These are phyloP conservation scores for Knufia petricola DNA, from an alignment of 2,329 filamentous ascomycete genomes.

Conservation along the genomic window DNA sequence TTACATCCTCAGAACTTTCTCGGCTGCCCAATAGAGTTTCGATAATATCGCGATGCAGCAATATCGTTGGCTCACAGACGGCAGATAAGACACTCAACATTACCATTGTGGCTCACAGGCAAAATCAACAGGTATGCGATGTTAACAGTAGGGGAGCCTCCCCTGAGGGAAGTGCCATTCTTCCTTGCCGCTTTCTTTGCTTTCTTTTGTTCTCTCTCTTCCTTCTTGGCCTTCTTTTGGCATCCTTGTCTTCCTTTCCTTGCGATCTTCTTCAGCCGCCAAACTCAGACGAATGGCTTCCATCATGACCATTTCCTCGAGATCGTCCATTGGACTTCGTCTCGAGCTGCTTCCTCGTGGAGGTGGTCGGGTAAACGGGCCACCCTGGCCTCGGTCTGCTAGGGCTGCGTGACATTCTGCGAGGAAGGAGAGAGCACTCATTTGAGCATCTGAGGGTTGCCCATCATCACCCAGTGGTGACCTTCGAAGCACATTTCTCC, in stretches of 20 bases:
- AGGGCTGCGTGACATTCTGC: slow-evolving; percentile 32
- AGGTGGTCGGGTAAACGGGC: slow-evolving; percentile 28
- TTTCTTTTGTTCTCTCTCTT: slow-evolving; percentile 76
- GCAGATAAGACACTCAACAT: too few species aligned
- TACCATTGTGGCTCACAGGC: too few species aligned
- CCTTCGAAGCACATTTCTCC: slow-evolving; percentile 42
- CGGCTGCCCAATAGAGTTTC: too few species aligned
- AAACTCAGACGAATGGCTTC: slow-evolving; percentile 86
- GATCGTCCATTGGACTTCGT: slow-evolving; percentile 64
- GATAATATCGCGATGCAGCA: too few species aligned
- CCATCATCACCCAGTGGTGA: slow-evolving; percentile 29
- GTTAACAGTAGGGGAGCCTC: too few species aligned
- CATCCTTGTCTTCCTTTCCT: slow-evolving; percentile 70
- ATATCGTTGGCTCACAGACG: too few species aligned
- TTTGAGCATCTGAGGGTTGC: slow-evolving; percentile 26
- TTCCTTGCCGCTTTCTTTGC: slow-evolving; percentile 60
- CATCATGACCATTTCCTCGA: slow-evolving; percentile 98
- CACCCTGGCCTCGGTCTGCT: slow-evolving; percentile 26
- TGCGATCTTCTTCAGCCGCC: slow-evolving; percentile 88
- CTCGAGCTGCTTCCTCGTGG: slow-evolving; percentile 44
- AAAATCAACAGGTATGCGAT: too few species aligned
- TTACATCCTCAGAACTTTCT: too few species aligned
- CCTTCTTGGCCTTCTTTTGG: slow-evolving; percentile 75
- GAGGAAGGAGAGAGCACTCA: slow-evolving; percentile 38
- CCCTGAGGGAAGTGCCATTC: slow-evolving; percentile 41